Evolutionary conservation across 192 early-diverging fungal genomes (phyloP), one percentile per base, ranked within the genome.

Genomic region (Ambispora gerdemannii): DNA sequence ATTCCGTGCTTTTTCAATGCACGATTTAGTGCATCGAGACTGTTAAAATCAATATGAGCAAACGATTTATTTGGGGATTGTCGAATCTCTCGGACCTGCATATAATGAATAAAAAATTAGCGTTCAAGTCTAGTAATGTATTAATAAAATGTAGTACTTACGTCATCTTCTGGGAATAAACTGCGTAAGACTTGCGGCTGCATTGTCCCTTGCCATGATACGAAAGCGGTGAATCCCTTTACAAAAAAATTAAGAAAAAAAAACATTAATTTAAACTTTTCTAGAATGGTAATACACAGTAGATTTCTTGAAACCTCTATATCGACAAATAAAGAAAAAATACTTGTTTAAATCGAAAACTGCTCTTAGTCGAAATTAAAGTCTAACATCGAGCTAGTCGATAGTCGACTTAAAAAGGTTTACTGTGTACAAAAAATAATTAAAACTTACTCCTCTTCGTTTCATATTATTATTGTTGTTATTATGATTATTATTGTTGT

Each of bases 11-110:
- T 13, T 58, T 1, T 24, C 24, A 58, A 30, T 10, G 55, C 55
- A 27, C 28, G 20, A 10, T 58, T 1, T 30, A 58, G 20, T 20
- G 55, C 20, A 1, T 58, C 55, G 11, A 13, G 19, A 11, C 19
- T 20, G 28, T 10, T 58, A 58, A 58, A 58, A 25, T 58, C 55
- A 2, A 58, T 58, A 30, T 58, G 55, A 24, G 55, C 55, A 58
- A 58, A 58, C 11, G 55, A 58, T 58, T 58, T 58, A 25, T 58
- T 58, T 13, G 55, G 55, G 24, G 55, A 58, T 58, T 20, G 55
- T 1, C 55, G 55, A 30, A 58, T 30, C 13, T 58, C 55, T 30
- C 24, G 13, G 13, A 58, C 28, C 55, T 58, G 55, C 11, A 20
- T 28, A 27, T 28, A 13, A 20, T 4, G 11, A 1, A 20, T 58